These are phyloP conservation scores for Laguncularia racemosa DNA, from an alignment of 345 rosid genomes.

Conservation along the genomic window DNA sequence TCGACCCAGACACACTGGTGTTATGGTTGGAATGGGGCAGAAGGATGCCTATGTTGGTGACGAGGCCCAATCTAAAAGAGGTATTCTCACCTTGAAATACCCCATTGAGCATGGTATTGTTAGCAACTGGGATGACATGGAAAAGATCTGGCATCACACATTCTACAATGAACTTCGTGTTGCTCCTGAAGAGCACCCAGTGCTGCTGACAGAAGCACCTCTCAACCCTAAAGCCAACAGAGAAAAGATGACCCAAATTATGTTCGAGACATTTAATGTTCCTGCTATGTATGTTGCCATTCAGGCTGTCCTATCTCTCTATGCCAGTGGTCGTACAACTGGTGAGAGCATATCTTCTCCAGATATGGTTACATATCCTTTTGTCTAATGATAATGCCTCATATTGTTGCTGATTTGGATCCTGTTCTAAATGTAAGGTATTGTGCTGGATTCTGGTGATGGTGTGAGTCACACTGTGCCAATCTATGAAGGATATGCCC, in stretches of 20 bases:
- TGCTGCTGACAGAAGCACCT: slow-evolving; percentile 42
- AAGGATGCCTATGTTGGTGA: slow-evolving; percentile 45
- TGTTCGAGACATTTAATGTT: slow-evolving; percentile 40
- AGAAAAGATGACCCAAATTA: slow-evolving; percentile 43
- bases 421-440: slow-evolving; percentile 17
- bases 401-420: background rate
- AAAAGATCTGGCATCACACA: slow-evolving; percentile 48
- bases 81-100: slow-evolving; percentile 42
- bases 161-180: slow-evolving; percentile 45
- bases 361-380: background rate
- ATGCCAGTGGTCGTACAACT: slow-evolving; percentile 45
- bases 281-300: slow-evolving; percentile 38
- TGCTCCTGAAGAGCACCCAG: slow-evolving; percentile 45
- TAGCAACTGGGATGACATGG: slow-evolving; percentile 52
- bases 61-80: slow-evolving; percentile 44
- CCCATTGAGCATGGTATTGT: slow-evolving; percentile 45
- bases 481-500: slow-evolving; percentile 35
- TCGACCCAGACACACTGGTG: slow-evolving; percentile 41
- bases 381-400: background rate
- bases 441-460: slow-evolving; percentile 40
- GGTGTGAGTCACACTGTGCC: slow-evolving; percentile 41
- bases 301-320: slow-evolving; percentile 36
- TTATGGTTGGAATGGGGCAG: slow-evolving; percentile 49
- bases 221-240: slow-evolving; percentile 46
- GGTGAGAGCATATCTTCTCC: slow-evolving; percentile 14